These are phyloP conservation scores for Incumbomyces delicatus DNA, from an alignment of 2,329 filamentous ascomycete genomes.

Conservation along the genomic window DNA sequence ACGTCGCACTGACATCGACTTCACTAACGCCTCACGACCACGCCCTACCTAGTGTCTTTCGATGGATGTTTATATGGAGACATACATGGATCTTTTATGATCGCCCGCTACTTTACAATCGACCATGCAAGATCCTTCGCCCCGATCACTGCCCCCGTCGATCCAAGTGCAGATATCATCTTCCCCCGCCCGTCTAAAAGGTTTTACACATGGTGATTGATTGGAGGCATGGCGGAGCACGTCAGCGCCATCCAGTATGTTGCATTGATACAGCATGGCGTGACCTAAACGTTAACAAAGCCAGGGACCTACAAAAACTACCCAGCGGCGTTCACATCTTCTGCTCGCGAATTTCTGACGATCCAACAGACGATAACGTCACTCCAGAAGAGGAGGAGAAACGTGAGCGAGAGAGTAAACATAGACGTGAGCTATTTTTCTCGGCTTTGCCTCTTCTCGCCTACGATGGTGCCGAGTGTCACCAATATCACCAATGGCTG, in stretches of 20 bases:
- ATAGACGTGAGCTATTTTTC: constrained; percentile 53
- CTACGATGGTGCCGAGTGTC: constrained; percentile 51
- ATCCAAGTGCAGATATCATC: too few relatives aligned
- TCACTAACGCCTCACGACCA: too few relatives aligned
- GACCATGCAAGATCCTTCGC: too few relatives aligned
- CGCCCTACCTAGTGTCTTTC: too few relatives aligned
- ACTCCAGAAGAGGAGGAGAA: constrained; percentile 40
- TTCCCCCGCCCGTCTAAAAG: too few relatives aligned
- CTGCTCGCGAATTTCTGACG: constrained; percentile 54
- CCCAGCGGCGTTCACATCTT: constrained; percentile 51
- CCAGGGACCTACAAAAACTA: constrained; percentile 35
- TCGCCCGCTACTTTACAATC: too few relatives aligned
- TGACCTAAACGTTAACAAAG: neutral
- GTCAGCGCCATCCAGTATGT: constrained; percentile 32
- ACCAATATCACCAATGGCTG: constrained; percentile 52
- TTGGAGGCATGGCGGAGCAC: constrained; percentile 28
- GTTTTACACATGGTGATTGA: neutral
- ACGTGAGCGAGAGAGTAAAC: constrained; percentile 42
- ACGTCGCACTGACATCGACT: too few relatives aligned
- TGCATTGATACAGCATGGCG: too few relatives aligned
- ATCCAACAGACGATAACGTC: constrained; percentile 57
- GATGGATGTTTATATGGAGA: too few relatives aligned
- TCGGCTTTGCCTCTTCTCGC: constrained; percentile 61
- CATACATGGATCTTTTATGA: too few relatives aligned
- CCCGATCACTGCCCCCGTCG: too few relatives aligned